These are phyloP conservation scores for Penicillium lagena DNA, from an alignment of 495 filamentous ascomycete genomes.

Conservation along the genomic window DNA sequence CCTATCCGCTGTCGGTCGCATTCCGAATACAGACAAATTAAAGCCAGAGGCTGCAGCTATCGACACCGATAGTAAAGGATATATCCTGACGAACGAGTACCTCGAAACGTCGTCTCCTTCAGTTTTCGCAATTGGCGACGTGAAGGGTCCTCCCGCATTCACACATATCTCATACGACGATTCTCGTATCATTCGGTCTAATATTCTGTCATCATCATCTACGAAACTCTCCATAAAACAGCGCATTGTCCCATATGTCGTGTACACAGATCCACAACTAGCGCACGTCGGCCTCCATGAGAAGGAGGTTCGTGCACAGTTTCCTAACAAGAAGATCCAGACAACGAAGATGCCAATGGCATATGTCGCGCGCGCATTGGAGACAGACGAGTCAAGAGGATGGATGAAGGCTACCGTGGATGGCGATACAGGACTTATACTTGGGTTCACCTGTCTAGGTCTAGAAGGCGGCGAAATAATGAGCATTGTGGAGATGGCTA, in stretches of 20 bases:
- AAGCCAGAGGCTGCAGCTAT: slow-evolving; percentile 12
- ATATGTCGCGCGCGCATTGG: slow-evolving; percentile 44
- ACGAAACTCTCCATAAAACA: slow-evolving; percentile 16
- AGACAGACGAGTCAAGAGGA: slow-evolving; percentile 43
- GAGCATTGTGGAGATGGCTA: slow-evolving; percentile 39
- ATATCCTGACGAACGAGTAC: slow-evolving; percentile 29
- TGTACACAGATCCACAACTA: slow-evolving; percentile 48
- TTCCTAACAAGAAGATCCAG: slow-evolving; percentile 12
- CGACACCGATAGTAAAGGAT: slow-evolving; percentile 21
- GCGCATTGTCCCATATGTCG: slow-evolving; percentile 38
- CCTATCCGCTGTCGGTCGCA: slow-evolving; percentile 39
- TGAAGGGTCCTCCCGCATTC: slow-evolving; percentile 46
- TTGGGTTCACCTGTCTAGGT: slow-evolving; percentile 43
- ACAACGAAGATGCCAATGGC: slow-evolving; percentile 44
- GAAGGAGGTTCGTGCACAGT: slow-evolving; percentile 19
- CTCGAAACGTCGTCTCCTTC: slow-evolving; percentile 18
- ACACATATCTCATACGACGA: slow-evolving; percentile 52
- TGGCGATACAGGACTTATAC: too few species aligned
- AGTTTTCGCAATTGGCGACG: slow-evolving; percentile 45
- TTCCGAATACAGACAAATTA: slow-evolving; percentile 24
- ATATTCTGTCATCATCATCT: slow-evolving; percentile 16
- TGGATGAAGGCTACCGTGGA: slow-evolving; percentile 39
- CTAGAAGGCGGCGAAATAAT: slow-evolving; percentile 50
- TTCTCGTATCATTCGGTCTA: slow-evolving; percentile 42
- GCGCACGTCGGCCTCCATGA: slow-evolving; percentile 43